Evolutionary conservation across 208 protist genomes (phyloP).

Genomic region (Leishmania mexicana): DNA sequence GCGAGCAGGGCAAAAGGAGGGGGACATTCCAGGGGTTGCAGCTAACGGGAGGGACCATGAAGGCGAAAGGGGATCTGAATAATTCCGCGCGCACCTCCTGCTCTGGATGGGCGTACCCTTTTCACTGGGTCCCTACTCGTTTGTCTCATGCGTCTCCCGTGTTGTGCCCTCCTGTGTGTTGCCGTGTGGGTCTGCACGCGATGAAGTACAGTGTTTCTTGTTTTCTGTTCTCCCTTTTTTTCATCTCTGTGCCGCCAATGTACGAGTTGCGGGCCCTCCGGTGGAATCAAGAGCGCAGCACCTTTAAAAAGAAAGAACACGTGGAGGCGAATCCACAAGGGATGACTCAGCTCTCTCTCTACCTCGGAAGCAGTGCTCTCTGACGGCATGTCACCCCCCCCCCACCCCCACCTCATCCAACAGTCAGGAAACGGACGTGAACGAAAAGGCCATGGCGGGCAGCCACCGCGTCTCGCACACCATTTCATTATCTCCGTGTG

Average conservation of each 20-base stretch:
- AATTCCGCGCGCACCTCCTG: background rate
- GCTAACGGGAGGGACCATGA: background rate
- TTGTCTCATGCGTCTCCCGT: background rate
- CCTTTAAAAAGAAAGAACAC: background rate
- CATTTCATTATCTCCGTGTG: too few species aligned
- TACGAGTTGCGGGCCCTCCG: background rate
- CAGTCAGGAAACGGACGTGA: background rate
- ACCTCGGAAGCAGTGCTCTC: background rate
- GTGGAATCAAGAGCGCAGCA: background rate
- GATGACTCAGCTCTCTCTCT: background rate
- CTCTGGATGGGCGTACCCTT: background rate
- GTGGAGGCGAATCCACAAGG: background rate
- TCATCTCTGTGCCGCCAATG: conserved; percentile 1
- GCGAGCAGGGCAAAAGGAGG: background rate
- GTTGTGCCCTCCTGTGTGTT: background rate
- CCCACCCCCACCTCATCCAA: background rate
- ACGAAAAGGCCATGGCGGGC: background rate
- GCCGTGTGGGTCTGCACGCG: background rate
- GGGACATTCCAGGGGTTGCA: background rate
- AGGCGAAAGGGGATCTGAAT: background rate
- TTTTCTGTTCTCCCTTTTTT: conserved; percentile 1
- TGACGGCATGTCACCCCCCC: too few species aligned
- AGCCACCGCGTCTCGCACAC: background rate
- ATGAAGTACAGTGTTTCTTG: background rate
- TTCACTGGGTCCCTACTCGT: too few species aligned